phyloP scores from a whole-genome alignment of 2,329 filamentous ascomycete genomes.

The Elsinoe batatas region DNA sequence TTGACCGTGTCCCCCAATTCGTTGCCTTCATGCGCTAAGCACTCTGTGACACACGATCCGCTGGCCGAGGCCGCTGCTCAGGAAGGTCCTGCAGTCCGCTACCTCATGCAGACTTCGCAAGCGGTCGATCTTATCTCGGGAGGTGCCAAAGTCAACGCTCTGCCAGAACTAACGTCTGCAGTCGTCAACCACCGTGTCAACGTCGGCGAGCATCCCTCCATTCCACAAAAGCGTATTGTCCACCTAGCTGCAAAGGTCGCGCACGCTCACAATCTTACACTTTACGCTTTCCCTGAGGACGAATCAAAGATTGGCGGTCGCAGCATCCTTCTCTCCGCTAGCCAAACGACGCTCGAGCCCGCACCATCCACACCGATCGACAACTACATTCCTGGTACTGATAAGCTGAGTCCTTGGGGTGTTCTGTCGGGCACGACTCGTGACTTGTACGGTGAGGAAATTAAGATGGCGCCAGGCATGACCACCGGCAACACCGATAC shows the following conservation, averaged over 20 bases:
- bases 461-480: constrained; percentile 28
- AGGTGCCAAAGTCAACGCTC: constrained; percentile 49
- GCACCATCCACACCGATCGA: constrained; percentile 29
- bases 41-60: constrained; percentile 22
- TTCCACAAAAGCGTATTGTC: constrained; percentile 38
- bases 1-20: constrained; percentile 21
- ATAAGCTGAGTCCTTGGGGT: constrained; percentile 23
- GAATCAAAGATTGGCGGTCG: constrained; percentile 23
- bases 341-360: constrained; percentile 22
- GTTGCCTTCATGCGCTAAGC: constrained; percentile 28
- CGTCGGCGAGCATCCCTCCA: constrained; percentile 41
- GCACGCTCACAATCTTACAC: constrained; percentile 38
- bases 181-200: constrained; percentile 49
- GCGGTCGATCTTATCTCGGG: constrained; percentile 46
- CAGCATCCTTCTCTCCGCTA: constrained; percentile 24
- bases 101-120: constrained; percentile 49
- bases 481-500: constrained; percentile 31
- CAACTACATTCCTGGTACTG: constrained; percentile 24
- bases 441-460: constrained; percentile 34
- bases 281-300: constrained; percentile 40
- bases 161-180: constrained; percentile 45
- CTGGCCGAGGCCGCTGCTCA: constrained; percentile 30
- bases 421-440: constrained; percentile 35
- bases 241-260: constrained; percentile 39
- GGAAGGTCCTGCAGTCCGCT: constrained; percentile 35